Evolutionary conservation across 2,329 filamentous ascomycete species (phyloP).

Genomic region (Pyricularia sp.): DNA sequence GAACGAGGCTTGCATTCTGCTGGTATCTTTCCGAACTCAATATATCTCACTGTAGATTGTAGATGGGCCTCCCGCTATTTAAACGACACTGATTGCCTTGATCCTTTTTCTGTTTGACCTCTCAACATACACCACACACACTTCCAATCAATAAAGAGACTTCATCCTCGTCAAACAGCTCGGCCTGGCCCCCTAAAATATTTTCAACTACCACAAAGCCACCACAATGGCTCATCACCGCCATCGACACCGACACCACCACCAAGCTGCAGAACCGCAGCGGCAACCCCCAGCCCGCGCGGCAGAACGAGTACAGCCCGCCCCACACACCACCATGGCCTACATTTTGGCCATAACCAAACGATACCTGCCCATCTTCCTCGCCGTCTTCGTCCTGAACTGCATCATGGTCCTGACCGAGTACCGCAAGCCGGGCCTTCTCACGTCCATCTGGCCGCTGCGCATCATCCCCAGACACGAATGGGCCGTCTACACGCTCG

Average conservation of each 20-base stretch:
- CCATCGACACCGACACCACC: background rate
- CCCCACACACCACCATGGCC: background rate
- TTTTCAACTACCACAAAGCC: background rate
- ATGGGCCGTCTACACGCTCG: background rate
- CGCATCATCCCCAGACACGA: background rate
- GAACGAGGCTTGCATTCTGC: too few relatives aligned
- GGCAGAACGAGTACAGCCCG: background rate
- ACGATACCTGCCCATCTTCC: background rate
- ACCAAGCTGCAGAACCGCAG: background rate
- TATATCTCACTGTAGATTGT: background rate
- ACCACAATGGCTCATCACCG: background rate
- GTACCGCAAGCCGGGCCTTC: background rate
- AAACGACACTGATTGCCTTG: background rate
- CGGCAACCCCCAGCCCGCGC: background rate
- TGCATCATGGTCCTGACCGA: background rate
- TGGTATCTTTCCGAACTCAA: background rate
- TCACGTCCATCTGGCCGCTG: background rate
- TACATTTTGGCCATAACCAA: background rate
- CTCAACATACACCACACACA: background rate
- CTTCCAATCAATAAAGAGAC: background rate
- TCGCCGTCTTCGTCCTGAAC: background rate
- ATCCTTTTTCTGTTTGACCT: background rate
- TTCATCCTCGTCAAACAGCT: background rate
- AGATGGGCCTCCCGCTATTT: background rate
- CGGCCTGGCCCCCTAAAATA: background rate